Base-by-base conservation (phyloP, 1,284 basidiomycete species). In the Phylloporus sp. region DNA sequence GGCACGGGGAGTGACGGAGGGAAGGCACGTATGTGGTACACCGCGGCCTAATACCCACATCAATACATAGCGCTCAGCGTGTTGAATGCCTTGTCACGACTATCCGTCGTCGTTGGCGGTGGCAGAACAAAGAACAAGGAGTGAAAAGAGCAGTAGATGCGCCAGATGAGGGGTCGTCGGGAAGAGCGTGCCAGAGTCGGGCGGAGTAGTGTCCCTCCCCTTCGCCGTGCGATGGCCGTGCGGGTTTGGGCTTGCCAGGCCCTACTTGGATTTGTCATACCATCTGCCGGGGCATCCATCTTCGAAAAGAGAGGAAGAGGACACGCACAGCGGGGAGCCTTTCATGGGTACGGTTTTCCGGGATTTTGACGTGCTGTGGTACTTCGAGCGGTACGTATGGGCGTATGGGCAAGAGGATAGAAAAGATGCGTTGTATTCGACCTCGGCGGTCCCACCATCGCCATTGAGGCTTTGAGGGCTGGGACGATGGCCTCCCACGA, bases 11-110 rank as follows among this genome's bases (percentile, higher is more conserved):
- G 31, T 17, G 15, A 24, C 8, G 29, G 11, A 31, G 39, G 31
- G 4, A 4, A 26, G n/a, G 20, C 26, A 65, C 84, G 56, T 71
- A 89, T 90, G 74, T 93, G 88, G 72, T 93, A 93, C 56, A 92
- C 82, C 3, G 91, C 91, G 4, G 90, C 91, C 91, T 91, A 93
- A 74, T 93, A 93, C 22, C 91, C 91, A 39, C 82, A 81, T 91
- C 92, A 93, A 73, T 93, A 93, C 86, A 89, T 92, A 20, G 91
- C 89, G 28, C 82, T 83, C 70, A 92, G 68, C 4, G 91, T 91
- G 60, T 87, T 79, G 73, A 93, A 93, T 2, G 90, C 90, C 69
- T 93, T 90, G 66, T 93, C 90, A 67, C 84, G 85, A 64, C 80
- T 83, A 34, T 86, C 82, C 70, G 79, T 79, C 18, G 74, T 67